A percentile compares a stretch with the other conserved stretches of the same genome.
Conservation (phyloP, 768 basidiomycete genomes). For the Agaricus sinodeliciosus region DNA sequence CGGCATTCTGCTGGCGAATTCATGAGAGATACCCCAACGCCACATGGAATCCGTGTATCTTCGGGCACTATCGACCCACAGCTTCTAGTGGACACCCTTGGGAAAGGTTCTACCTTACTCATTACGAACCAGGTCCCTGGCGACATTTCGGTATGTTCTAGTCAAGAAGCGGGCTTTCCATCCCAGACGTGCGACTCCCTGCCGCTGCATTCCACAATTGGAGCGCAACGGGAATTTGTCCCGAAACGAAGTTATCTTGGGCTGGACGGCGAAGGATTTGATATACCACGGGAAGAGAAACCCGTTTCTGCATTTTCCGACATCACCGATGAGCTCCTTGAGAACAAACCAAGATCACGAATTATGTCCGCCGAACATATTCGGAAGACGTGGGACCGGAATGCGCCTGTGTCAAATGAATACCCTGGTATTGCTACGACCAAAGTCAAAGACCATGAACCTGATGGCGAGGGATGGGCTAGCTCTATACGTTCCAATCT, state of each 20-base stretch:
- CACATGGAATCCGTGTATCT: constrained; percentile 1
- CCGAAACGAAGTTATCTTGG: constrained; percentile 26
- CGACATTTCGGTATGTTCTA: constrained; percentile 2
- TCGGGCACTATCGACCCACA: constrained; percentile 2
- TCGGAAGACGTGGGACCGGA: constrained; percentile 8
- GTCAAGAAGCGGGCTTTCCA: constrained; percentile 1
- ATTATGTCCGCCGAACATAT: constrained; percentile 14
- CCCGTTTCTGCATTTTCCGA: constrained; percentile 2
- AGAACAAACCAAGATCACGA: constrained; percentile 14
- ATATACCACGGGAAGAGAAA: constrained; percentile 23
- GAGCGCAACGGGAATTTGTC: constrained; percentile 19
- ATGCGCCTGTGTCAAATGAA: not conserved
- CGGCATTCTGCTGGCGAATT: constrained; percentile 8
- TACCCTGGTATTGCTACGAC: not conserved
- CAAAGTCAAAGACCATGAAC: not conserved
- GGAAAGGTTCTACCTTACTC: constrained; percentile 1
- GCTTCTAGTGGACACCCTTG: constrained; percentile 6
- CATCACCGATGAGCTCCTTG: constrained; percentile 15
- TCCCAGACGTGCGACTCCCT: constrained; percentile 16
- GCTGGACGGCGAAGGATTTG: constrained; percentile 23
- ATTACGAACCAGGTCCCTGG: constrained; percentile 6
- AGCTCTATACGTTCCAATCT: constrained; percentile 35
- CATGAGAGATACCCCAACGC: not conserved
- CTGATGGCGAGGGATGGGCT: constrained; percentile 31
- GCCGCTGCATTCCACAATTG: constrained; percentile 13